Conservation (phyloP, 169 alveolate species). For the Amoebophrya sp. region DNA sequence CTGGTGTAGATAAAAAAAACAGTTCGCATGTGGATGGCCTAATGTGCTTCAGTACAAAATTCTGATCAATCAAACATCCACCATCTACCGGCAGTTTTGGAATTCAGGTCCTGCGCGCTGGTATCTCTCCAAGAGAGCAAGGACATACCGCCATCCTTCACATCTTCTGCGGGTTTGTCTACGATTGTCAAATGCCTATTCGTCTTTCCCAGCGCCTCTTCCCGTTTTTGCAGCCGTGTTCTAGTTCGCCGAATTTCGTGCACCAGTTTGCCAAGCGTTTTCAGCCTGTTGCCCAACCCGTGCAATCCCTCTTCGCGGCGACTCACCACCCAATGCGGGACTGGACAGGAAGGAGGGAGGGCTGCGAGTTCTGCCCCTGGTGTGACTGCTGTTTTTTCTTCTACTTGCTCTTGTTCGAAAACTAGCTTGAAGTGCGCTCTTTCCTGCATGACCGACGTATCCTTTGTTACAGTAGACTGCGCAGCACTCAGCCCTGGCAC, state of each 20-base stretch:
- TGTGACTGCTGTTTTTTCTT: neutral
- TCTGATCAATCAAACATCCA: neutral
- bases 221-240: neutral
- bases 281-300: neutral
- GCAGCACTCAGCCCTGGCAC: neutral
- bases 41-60: neutral
- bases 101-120: neutral
- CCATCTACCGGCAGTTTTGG: neutral
- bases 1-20: too few relatives aligned
- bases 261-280: neutral
- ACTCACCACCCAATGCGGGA: neutral
- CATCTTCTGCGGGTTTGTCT: neutral
- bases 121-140: neutral
- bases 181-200: neutral
- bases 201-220: neutral
- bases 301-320: neutral
- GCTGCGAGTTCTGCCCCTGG: too few relatives aligned
- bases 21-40: too few relatives aligned
- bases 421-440: neutral
- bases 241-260: neutral
- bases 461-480: neutral
- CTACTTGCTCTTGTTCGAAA: neutral
- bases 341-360: too few relatives aligned
- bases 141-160: neutral
- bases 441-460: neutral